Conservation (phyloP, 371 early-diverging fungal genomes). For the Chytridium lagenaria region DNA sequence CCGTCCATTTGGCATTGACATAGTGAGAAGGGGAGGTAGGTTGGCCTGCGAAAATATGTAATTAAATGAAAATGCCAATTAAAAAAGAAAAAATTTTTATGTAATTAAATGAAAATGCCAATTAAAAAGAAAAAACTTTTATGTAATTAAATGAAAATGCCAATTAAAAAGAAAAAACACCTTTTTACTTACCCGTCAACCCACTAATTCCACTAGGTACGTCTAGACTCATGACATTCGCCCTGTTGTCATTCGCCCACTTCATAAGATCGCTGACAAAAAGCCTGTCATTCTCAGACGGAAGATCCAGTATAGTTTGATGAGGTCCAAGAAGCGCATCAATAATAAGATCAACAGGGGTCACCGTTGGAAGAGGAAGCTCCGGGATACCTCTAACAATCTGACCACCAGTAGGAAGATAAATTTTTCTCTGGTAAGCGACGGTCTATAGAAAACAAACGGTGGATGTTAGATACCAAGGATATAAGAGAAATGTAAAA, state of each 20-base stretch:
- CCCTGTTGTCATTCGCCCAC: slow-evolving; percentile 78
- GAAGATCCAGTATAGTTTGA: slow-evolving; percentile 63
- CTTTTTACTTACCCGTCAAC: not conserved
- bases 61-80: slow-evolving; percentile 27
- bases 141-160: slow-evolving; percentile 14
- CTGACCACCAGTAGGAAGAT: slow-evolving; percentile 49
- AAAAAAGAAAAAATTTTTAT: slow-evolving; percentile 23
- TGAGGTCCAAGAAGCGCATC: slow-evolving; percentile 76
- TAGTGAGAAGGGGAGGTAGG: slow-evolving; percentile 38
- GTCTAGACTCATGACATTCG: slow-evolving; percentile 70
- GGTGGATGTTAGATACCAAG: not conserved
- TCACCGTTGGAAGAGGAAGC: slow-evolving; percentile 53
- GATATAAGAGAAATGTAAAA: too few species aligned
- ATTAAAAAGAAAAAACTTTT: slow-evolving; percentile 26
- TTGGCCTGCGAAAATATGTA: slow-evolving; percentile 17
- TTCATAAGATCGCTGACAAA: slow-evolving; percentile 65
- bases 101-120: slow-evolving; percentile 20
- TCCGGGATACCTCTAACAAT: slow-evolving; percentile 31
- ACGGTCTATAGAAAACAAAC: slow-evolving; percentile 34
- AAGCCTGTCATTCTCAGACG: slow-evolving; percentile 59
- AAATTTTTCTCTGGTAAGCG: slow-evolving; percentile 55
- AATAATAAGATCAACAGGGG: slow-evolving; percentile 79
- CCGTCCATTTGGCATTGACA: slow-evolving; percentile 67
- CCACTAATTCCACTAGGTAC: slow-evolving; percentile 73
- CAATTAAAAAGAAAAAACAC: too few species aligned